Evolutionary conservation across 164 flowering plant species (phyloP), one percentile per base, ranked within the genome.

Genomic region (Chloranthus sessilifolius): DNA sequence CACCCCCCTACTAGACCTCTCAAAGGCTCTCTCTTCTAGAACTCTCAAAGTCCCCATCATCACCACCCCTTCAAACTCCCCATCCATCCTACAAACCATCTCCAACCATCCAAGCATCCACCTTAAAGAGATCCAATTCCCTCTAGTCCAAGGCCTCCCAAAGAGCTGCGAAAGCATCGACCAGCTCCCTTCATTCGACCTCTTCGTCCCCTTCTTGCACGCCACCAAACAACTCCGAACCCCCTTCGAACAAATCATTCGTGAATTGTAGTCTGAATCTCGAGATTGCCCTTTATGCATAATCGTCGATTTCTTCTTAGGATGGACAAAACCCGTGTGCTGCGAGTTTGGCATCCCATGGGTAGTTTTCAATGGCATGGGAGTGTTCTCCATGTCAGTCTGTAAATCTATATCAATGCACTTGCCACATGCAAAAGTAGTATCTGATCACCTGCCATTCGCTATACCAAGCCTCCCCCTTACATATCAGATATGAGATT

Each of bases 351-450:
- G 43, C 2, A 39, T 75, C 12, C 77, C 77, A 1, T 17, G 77
- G 17, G 34, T 75, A 0, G 68, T 64, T 2, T 75, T 62, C 34
- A 72, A 72, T 28, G 74, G 73, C 6, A 69, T 75, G 77, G 64
- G 75, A 2, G 73, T 54, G 6, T 23, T 66, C 14, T 12, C 80
- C 1, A 61, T 58, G 63, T 65, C 66, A 3, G 49, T 67, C 0
- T 1, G 19, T 15, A 67, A 60, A 25, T 3, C 66, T 21, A n/a
- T 43, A 0, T 10, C 0, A 1, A 5, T 41, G 21, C 56, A 30
- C 23, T 15, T 16, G 20, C 51, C 54, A 2, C 56, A 50, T 16
- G 7, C 22, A 24, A 19, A 24, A 10, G 20, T 31, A 9, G 5
- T 27, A 10, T 23, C 52, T 3, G 31, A 47, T 2, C 17, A 20